Conservation (phyloP, 148 eudicot genomes). For the Spergularia bocconei region DNA sequence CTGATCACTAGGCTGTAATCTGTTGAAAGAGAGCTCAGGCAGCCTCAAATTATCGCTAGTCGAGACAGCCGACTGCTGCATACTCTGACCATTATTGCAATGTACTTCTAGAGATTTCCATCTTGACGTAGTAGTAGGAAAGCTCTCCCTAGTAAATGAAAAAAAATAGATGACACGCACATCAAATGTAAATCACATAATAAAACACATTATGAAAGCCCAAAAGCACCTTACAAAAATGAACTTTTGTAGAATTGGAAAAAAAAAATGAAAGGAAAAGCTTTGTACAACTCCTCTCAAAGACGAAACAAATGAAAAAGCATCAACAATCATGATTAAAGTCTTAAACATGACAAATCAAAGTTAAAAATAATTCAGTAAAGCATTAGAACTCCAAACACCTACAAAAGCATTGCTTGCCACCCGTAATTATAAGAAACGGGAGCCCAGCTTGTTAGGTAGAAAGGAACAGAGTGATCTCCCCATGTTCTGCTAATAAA, state of each 20-base stretch:
- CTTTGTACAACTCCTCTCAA: background rate
- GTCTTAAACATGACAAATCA: background rate
- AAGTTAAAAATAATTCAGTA: background rate
- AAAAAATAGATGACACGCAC: constrained; percentile 13
- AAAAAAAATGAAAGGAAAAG: background rate
- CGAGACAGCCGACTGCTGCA: constrained; percentile 40
- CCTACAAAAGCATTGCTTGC: background rate
- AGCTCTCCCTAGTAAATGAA: constrained; percentile 33
- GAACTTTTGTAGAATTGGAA: background rate
- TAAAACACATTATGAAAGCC: background rate
- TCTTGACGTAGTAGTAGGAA: constrained; percentile 35
- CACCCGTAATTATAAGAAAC: background rate
- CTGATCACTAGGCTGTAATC: constrained; percentile 60
- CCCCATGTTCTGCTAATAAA: background rate
- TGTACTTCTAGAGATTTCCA: constrained; percentile 63
- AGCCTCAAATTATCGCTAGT: constrained; percentile 42
- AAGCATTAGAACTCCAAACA: background rate
- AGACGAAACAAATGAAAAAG: background rate
- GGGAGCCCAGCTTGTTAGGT: background rate
- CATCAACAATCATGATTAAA: background rate
- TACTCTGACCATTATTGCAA: constrained; percentile 49
- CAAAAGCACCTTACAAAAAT: background rate
- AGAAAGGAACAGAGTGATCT: background rate
- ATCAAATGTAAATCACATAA: constrained; percentile 2
- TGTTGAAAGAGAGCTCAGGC: constrained; percentile 55